Base-by-base conservation (phyloP, 2,329 filamentous ascomycete genomes). In the Shiraia sp. region DNA sequence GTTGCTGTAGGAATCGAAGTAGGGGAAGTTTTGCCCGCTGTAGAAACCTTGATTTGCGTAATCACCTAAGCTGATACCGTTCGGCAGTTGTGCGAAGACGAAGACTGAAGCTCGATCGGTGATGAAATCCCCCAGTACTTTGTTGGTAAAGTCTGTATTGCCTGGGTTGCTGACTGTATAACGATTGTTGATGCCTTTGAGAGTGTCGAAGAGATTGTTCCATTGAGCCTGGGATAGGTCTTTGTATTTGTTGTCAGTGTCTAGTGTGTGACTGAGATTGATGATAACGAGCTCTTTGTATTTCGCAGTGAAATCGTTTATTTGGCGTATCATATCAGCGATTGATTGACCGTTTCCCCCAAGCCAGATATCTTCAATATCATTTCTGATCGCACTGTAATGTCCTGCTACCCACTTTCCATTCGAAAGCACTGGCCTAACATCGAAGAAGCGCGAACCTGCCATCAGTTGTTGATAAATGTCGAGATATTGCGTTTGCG, bases 391-490 rank as follows among this genome's bases (percentile, higher is more conserved):
- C 5, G 33, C 40, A 34, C 65, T 70, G 42, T 75, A 72, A 37
- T 76, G 71, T 22, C 73, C 69, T 10, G 69, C 66, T 43, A 73
- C 71, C 60, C 72, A 77, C 27, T 70, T 47, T 13, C 65, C 70
- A 10, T 54, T 55, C 2, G 68, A 63, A 8, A 72, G 61, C 14
- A 71, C 71, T 3, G 76, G 68, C 1, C 76, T 66, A 4, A 79
- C 58, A 45, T 79, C 76, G 40, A 79, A 77, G 48, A 71, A 75
- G 7, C 76, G 67, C 4, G 75, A 68, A 0, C 76, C 76, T 3
- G 66, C 66, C 14, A 67, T 63, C 9, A 78, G 68, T 44, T 79
- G 76, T 31, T 72, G 57, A 46, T 72, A 71, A 37, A 77, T 69
- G 46, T 68, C 65, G 32, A 76, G 56, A 10, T 69, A 70, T 36